Percentiles rank a stretch among this genome's conserved stretches.
Evolutionary conservation across 495 filamentous ascomycete species (phyloP).

Genomic region (Annulohypoxylon nitens): DNA sequence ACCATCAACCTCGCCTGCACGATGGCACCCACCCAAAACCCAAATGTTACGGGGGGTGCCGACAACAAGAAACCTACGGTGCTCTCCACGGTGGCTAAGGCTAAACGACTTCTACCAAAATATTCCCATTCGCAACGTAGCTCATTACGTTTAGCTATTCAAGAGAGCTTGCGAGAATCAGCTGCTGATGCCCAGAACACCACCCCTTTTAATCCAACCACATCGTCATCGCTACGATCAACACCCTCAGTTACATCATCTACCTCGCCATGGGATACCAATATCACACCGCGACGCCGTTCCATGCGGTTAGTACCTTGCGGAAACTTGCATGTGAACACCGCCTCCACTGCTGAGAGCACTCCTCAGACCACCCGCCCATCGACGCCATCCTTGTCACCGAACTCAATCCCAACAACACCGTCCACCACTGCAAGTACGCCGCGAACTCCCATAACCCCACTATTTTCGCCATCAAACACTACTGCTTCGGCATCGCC

Average conservation of each 20-base stretch:
- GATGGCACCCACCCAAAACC: conserved; percentile 20
- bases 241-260: neutral
- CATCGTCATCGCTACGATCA: neutral
- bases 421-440: neutral
- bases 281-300: conserved; percentile 23
- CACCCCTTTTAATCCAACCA: neutral
- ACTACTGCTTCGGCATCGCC: neutral
- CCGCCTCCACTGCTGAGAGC: neutral
- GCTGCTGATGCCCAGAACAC: neutral
- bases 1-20: conserved; percentile 4
- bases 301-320: conserved; percentile 33
- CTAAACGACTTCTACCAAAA: neutral
- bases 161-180: conserved; percentile 21
- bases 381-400: neutral
- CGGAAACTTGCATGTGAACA: conserved; percentile 14
- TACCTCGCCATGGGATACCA: neutral
- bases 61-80: neutral
- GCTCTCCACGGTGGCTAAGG: conserved; percentile 6
- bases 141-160: conserved; percentile 30
- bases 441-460: neutral
- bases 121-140: conserved; percentile 20
- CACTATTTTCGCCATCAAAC: neutral
- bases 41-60: neutral
- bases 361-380: neutral
- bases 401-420: neutral